Conservation (phyloP, 2,329 filamentous ascomycete species). For the Rutstroemia sp. region DNA sequence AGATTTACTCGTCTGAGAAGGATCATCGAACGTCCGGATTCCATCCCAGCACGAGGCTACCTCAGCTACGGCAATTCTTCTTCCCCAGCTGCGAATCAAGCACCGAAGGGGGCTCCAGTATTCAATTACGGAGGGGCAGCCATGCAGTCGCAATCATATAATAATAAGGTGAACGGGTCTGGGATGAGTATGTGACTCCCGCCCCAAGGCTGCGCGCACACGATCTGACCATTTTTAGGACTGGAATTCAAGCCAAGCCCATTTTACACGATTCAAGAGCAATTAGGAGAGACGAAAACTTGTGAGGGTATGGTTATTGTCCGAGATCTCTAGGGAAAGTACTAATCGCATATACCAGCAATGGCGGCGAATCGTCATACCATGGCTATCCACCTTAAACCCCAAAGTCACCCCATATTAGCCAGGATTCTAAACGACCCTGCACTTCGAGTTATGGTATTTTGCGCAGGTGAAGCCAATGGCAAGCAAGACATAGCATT, state of each 20-base stretch:
- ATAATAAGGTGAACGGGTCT: not conserved
- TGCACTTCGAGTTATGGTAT: conserved; percentile 65
- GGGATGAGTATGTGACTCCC: conserved; percentile 8
- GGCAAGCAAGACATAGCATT: conserved; percentile 75
- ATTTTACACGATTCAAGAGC: conserved; percentile 67
- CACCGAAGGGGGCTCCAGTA: not conserved
- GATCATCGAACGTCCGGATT: conserved; percentile 22
- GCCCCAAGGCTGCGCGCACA: not conserved
- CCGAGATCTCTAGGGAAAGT: not conserved
- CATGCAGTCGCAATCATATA: conserved; percentile 7
- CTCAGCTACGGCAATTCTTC: conserved; percentile 9
- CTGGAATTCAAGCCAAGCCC: conserved; percentile 68
- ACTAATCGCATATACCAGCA: conserved; percentile 20
- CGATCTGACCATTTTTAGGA: conserved; percentile 18
- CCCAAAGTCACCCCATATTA: conserved; percentile 39
- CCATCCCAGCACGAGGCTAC: not conserved
- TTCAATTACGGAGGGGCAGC: not conserved
- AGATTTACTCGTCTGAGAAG: conserved; percentile 23
- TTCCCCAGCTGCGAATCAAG: conserved; percentile 13
- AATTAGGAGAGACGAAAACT: conserved; percentile 56
- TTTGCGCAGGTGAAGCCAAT: conserved; percentile 62
- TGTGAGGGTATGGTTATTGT: conserved; percentile 59
- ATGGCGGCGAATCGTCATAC: conserved; percentile 35
- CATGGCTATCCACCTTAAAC: conserved; percentile 49
- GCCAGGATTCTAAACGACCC: conserved; percentile 20